Conservation (phyloP, 2,329 filamentous ascomycete species). For the Fusarium aywerte region DNA sequence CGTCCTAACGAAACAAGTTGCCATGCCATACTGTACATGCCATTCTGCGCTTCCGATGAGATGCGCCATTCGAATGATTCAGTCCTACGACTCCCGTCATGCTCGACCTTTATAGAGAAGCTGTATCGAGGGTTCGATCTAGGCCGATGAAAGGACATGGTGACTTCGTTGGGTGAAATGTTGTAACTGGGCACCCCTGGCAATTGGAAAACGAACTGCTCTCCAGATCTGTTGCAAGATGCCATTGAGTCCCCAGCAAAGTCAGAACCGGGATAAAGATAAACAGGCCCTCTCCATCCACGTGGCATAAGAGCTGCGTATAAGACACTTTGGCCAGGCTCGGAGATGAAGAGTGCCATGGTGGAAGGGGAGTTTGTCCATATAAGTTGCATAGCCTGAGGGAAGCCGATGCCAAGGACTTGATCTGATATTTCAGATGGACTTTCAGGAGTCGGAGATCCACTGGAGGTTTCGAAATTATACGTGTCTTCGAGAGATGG, state of each 20-base stretch:
- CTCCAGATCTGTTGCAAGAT: background rate
- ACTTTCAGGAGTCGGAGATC: background rate
- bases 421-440: slow-evolving; percentile 23
- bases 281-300: slow-evolving; percentile 6
- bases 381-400: slow-evolving; percentile 29
- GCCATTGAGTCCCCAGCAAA: slow-evolving; percentile 15
- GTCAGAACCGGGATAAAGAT: slow-evolving; percentile 11
- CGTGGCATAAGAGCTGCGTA: slow-evolving; percentile 31
- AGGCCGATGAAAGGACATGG: slow-evolving; percentile 3
- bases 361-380: slow-evolving; percentile 27
- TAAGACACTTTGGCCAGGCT: background rate
- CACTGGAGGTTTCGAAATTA: background rate
- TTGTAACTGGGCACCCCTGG: slow-evolving; percentile 11
- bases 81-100: background rate
- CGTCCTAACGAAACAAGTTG: slow-evolving; percentile 23
- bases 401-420: slow-evolving; percentile 23
- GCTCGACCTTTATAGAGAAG: slow-evolving; percentile 29
- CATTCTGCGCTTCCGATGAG: slow-evolving; percentile 11
- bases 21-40: slow-evolving; percentile 14
- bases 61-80: slow-evolving; percentile 31
- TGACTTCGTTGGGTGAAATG: slow-evolving; percentile 7
- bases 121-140: background rate
- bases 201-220: slow-evolving; percentile 22
- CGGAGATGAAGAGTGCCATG: slow-evolving; percentile 17
- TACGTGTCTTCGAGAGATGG: slow-evolving; percentile 1